Evolutionary conservation across 345 rosid genomes (phyloP).

Genomic region (sweet orange (Citrus sinensis)): DVS_A1.0 CM039169.1:3111501-3112000

Average conservation of each 20-base stretch:
- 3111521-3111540: too few species aligned
- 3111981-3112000: background rate
- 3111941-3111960: background rate
- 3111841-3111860: background rate
- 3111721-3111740: background rate
- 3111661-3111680: background rate
- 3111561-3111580: rapidly evolving
- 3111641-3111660: too few species aligned
- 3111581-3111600: too few species aligned
- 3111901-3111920: background rate
- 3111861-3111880: too few species aligned
- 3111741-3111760: background rate
- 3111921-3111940: background rate
- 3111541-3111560: too few species aligned
- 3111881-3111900: background rate
- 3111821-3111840: background rate
- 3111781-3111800: background rate
- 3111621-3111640: too few species aligned
- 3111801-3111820: background rate
- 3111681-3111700: background rate
- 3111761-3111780: background rate
- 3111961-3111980: background rate
- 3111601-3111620: too few species aligned
- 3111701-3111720: too few species aligned
- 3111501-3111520: too few species aligned